phyloP scores from a whole-genome alignment of 2,329 filamentous ascomycete species.

The Periconia digitata region DNA sequence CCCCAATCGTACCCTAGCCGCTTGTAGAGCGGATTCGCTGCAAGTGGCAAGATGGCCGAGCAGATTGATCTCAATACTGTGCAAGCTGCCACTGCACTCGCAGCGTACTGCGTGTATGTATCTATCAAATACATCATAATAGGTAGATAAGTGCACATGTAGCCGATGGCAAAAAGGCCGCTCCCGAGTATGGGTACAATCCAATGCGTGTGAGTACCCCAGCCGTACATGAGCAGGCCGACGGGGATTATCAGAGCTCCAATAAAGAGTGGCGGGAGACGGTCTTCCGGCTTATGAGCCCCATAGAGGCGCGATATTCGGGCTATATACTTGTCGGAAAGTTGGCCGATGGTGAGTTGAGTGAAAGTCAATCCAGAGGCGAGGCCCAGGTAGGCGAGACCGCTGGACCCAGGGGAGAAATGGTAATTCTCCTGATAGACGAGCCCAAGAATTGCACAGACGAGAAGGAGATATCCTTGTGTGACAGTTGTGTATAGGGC shows the following conservation, averaged over 20 bases:
- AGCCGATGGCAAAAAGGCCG: conserved; percentile 1
- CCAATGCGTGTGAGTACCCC: conserved; percentile 15
- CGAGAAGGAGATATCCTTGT: conserved; percentile 1
- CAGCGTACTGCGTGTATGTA: conserved; percentile 40
- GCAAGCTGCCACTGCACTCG: conserved; percentile 38
- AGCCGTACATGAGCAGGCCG: conserved; percentile 5
- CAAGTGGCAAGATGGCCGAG: conserved; percentile 2
- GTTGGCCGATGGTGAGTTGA: conserved; percentile 2
- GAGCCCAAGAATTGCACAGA: conserved; percentile 1
- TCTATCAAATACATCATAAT: conserved; percentile 42
- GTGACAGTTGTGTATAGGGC: conserved; percentile 3
- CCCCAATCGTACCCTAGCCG: conserved; percentile 4
- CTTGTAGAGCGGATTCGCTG: conserved; percentile 1
- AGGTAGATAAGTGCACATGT: conserved; percentile 5
- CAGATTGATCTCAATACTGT: conserved; percentile 37
- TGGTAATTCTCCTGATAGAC: conserved; percentile 1
- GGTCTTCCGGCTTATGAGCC: conserved; percentile 4
- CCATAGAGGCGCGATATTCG: neutral
- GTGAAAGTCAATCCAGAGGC: neutral
- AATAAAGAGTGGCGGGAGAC: conserved; percentile 4
- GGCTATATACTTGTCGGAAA: neutral
- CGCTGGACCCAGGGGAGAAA: conserved; percentile 1
- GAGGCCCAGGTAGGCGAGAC: conserved; percentile 4
- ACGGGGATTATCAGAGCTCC: conserved; percentile 3
- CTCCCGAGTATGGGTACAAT: conserved; percentile 6